Percentiles rank a stretch among this genome's conserved stretches.
Conservation (phyloP, 805 yeast genomes). For the Yarrowia porcina region DNA sequence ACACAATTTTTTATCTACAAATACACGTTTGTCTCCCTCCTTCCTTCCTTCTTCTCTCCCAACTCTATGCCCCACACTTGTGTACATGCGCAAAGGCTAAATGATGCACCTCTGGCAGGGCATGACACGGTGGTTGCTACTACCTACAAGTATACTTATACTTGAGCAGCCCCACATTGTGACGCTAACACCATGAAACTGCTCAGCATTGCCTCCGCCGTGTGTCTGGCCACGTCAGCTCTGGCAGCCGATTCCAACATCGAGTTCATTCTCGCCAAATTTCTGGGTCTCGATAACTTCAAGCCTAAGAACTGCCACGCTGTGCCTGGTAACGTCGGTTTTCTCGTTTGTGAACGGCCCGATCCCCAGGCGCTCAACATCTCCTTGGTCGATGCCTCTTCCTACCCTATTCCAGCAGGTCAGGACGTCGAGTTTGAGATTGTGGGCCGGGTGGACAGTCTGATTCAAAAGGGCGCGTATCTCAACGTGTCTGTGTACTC, state of each 20-base stretch:
- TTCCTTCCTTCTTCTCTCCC: background rate
- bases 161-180: too few relatives aligned
- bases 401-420: background rate
- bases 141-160: background rate
- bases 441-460: background rate
- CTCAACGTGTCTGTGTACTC: constrained; percentile 12
- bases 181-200: background rate
- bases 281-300: constrained; percentile 4
- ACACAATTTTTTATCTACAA: too few relatives aligned
- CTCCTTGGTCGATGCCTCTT: background rate
- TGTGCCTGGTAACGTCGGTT: constrained; percentile 2
- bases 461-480: constrained; percentile 11
- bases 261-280: constrained; percentile 1
- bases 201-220: background rate
- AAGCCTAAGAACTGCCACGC: constrained; percentile 18
- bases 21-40: too few relatives aligned
- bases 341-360: background rate
- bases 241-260: constrained; percentile 5
- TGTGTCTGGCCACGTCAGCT: background rate
- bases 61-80: background rate
- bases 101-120: background rate
- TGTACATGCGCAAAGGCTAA: background rate
- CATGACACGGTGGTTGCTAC: background rate
- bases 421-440: constrained; percentile 19
- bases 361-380: constrained; percentile 5